Conservation (phyloP, 2,329 filamentous ascomycete genomes). For the Arthrobotrys musiformis region DNA sequence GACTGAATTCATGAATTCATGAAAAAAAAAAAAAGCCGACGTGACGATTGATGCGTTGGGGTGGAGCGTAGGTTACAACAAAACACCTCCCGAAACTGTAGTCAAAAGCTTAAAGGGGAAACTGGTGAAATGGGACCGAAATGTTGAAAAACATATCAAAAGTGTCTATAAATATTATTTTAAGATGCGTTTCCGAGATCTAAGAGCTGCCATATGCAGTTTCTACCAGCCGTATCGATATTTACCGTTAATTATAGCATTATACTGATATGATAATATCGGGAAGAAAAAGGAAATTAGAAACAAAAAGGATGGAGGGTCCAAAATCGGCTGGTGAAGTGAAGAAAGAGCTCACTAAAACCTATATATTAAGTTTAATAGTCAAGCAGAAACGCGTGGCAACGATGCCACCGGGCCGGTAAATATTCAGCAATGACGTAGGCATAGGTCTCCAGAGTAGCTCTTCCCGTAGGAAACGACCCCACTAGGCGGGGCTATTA, state of each 20-base stretch:
- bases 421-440: not conserved
- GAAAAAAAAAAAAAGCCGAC: too few species aligned
- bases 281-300: not conserved
- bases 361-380: too few species aligned
- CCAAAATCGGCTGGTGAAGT: not conserved
- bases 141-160: not conserved
- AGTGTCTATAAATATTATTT: too few species aligned
- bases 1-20: too few species aligned
- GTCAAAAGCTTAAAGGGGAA: too few species aligned
- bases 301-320: not conserved
- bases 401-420: not conserved
- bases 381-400: not conserved
- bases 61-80: too few species aligned
- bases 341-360: not conserved
- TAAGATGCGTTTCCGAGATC: not conserved
- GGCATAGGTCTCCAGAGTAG: not conserved
- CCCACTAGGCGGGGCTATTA: not conserved
- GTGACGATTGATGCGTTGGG: too few species aligned
- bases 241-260: not conserved
- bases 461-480: not conserved
- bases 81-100: too few species aligned
- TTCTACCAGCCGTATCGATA: too few species aligned
- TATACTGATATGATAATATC: not conserved
- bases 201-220: too few species aligned
- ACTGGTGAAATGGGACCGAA: too few species aligned